A percentile compares a stretch with the other conserved stretches of the same genome.
These are phyloP conservation scores for Zoysia japonica DNA, from an alignment of 176 grass and related monocot genomes.

Conservation along the genomic window DNA sequence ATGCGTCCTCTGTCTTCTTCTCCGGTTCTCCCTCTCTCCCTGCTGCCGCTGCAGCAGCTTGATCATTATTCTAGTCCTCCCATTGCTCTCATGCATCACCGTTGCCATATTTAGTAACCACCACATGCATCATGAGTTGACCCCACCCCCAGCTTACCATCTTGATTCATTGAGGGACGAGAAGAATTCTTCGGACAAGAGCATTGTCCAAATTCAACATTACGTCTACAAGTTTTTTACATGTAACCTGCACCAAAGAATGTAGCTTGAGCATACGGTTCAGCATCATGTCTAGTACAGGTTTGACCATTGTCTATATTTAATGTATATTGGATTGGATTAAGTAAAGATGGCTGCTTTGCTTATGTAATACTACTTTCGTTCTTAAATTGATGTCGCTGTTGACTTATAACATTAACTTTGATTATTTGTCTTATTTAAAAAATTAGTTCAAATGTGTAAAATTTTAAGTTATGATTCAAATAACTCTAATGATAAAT, in stretches of 20 bases:
- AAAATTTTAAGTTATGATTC: too few relatives aligned
- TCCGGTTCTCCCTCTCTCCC: conserved; percentile 9
- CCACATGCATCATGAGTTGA: conserved; percentile 40
- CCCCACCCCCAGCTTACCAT: conserved; percentile 24
- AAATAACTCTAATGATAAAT: too few relatives aligned
- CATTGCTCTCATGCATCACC: conserved; percentile 32
- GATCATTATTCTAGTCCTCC: conserved; percentile 25
- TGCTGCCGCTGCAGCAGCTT: conserved; percentile 8
- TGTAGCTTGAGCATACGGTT: too few relatives aligned
- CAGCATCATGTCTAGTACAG: too few relatives aligned
- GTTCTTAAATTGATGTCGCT: too few relatives aligned
- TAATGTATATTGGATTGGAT: too few relatives aligned
- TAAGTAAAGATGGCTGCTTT: too few relatives aligned
- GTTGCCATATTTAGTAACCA: conserved; percentile 46
- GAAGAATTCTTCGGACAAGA: not conserved
- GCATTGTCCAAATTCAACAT: conserved; percentile 1
- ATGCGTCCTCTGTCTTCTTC: conserved; percentile 30
- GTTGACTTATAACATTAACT: too few relatives aligned
- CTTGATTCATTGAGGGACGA: not conserved
- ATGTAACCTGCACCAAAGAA: not conserved
- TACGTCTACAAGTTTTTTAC: not conserved
- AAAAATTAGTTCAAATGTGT: too few relatives aligned
- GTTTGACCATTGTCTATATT: too few relatives aligned
- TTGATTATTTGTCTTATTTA: too few relatives aligned
- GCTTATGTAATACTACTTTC: too few relatives aligned